Percentiles rank a stretch among this genome's conserved stretches.
Conservation (phyloP, 345 rosid genomes). For the Citrus cavaleriei region DNA sequence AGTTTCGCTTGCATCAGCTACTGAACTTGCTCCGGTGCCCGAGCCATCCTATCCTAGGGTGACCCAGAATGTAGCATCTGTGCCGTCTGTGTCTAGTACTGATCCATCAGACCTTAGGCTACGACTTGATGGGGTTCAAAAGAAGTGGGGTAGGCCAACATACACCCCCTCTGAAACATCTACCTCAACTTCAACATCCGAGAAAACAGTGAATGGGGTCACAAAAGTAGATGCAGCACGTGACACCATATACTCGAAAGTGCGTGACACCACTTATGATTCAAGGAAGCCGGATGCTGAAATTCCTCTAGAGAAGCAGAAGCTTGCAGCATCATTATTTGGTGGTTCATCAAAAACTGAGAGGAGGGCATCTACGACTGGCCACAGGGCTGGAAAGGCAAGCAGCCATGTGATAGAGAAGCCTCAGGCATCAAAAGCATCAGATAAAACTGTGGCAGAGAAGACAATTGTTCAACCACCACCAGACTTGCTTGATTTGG, state of each 20-base stretch:
- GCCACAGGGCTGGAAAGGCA: slow-evolving; percentile 50
- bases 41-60: slow-evolving; percentile 63
- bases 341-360: slow-evolving; percentile 73
- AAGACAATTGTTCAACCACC: slow-evolving; percentile 51
- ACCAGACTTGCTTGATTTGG: slow-evolving; percentile 90
- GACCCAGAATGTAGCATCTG: slow-evolving; percentile 37
- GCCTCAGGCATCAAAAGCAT: slow-evolving; percentile 22
- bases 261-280: slow-evolving; percentile 44
- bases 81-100: slow-evolving; percentile 45
- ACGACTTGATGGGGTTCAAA: slow-evolving; percentile 92
- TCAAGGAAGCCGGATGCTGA: slow-evolving; percentile 62
- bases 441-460: slow-evolving; percentile 23
- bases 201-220: slow-evolving; percentile 48
- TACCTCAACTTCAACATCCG: slow-evolving; percentile 39
- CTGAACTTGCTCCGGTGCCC: slow-evolving; percentile 73
- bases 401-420: slow-evolving; percentile 37
- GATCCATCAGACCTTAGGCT: slow-evolving; percentile 66
- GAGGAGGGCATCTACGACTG: slow-evolving; percentile 51
- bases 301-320: slow-evolving; percentile 80
- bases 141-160: slow-evolving; percentile 85
- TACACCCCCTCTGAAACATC: slow-evolving; percentile 54
- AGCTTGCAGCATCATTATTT: slow-evolving; percentile 96
- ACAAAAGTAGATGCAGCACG: slow-evolving; percentile 32
- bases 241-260: slow-evolving; percentile 42
- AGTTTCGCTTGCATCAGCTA: slow-evolving; percentile 37